Base-by-base conservation (phyloP, 768 basidiomycete genomes). In the Naematelia aurantialba region DNA sequence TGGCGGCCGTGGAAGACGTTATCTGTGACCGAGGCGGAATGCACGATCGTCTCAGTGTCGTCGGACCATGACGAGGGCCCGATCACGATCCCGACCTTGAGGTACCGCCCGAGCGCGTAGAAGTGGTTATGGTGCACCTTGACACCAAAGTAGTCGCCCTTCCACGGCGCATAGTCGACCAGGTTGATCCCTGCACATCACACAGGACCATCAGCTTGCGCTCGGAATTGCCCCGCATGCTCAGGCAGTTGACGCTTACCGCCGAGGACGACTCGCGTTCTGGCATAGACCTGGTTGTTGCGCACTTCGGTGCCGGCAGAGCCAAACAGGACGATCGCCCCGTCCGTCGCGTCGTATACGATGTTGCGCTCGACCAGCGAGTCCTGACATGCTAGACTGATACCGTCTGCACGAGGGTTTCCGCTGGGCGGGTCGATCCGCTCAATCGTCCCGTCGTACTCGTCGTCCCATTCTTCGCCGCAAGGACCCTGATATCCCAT, bases 401-500 rank as follows among this genome's bases (percentile, higher is more conserved):
- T 77, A 0, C 77, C 77, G 53, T 78, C 77, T 13, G 76, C 68
- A 26, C 72, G 46, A 1, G 77, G 77, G 54, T 72, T 74, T 0
- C 77, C 77, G 51, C 64, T 75, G 1, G 62, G 59, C 2, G 72
- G 70, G 12, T 56, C 57, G 13, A 55, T 57, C 39, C 74, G 72
- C 10, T 56, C 51, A 1, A 59, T 46, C 26, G 34, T 39, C 0
- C 77, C 77, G 57, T 78, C 77, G 49, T 78, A 78, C 3, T 70
- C 70, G 42, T 72, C 67, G 55, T 78, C 77, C 76, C 77, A 77
- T 61, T 78, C 77, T 55, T 78, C 77, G 11, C 77, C 77, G 27
- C 71, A 72, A 1, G 77, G 77, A 2, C 77, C 77, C 77, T 78
- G 24, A 1, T 48, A 1, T 27, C 29, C 19, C 3, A 10, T 47